Evolutionary conservation across 1,284 basidiomycete genomes (phyloP).

Genomic region (Ceratobasidium sp.): DNA sequence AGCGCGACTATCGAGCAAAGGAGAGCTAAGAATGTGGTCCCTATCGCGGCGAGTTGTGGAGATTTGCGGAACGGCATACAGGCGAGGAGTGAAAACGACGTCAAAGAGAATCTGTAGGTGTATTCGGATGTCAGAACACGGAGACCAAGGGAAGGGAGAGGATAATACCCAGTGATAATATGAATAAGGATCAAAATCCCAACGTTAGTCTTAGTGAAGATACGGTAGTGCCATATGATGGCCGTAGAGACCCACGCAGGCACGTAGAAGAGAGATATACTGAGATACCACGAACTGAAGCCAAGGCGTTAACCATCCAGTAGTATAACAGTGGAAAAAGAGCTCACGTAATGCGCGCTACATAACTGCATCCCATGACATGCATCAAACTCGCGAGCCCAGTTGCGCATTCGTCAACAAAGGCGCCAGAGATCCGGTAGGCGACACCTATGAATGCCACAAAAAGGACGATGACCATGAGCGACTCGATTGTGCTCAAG

Average conservation of each 20-base stretch:
- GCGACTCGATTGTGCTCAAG: not conserved
- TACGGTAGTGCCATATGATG: conserved; percentile 68
- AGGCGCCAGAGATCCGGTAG: conserved; percentile 76
- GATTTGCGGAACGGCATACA: conserved; percentile 75
- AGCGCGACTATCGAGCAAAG: conserved; percentile 75
- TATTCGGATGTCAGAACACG: conserved; percentile 5
- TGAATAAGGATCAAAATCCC: conserved; percentile 72
- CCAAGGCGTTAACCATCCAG: not conserved
- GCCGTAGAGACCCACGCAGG: conserved; percentile 74
- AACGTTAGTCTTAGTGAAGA: conserved; percentile 70
- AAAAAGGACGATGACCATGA: conserved; percentile 67
- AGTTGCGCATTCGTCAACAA: conserved; percentile 69
- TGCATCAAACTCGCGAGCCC: conserved; percentile 73
- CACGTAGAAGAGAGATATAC: conserved; percentile 65
- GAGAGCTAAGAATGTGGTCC: conserved; percentile 71
- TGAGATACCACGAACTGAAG: conserved; percentile 73
- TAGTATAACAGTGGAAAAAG: not conserved
- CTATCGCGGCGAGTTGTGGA: conserved; percentile 76
- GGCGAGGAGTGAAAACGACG: conserved; percentile 76
- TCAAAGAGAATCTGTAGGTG: conserved; percentile 61
- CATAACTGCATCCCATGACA: conserved; percentile 76
- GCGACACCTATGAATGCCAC: conserved; percentile 63
- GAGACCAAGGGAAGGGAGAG: conserved; percentile 10
- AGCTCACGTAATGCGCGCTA: conserved; percentile 68
- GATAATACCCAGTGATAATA: conserved; percentile 65